Evolutionary conservation across 129 eudicot genomes (phyloP).

Genomic region (carrot (Daucus carota)): DNA sequence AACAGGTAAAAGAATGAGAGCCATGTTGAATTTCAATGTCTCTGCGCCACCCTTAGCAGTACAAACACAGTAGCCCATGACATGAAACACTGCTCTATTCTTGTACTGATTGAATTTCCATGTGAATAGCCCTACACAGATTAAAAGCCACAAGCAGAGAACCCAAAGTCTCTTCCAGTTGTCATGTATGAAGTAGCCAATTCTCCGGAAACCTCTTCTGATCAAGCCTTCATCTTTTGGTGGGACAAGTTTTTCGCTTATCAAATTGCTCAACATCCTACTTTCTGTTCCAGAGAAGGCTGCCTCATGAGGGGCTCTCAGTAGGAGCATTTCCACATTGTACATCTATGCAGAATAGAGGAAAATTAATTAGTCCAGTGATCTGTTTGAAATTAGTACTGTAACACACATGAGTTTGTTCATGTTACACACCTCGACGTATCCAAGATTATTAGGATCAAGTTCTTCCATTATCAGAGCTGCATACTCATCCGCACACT

Average conservation of each 20-base stretch:
- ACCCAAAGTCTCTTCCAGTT: conserved; percentile 62
- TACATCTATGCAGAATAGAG: conserved; percentile 25
- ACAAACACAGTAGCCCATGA: conserved; percentile 57
- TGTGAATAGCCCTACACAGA: conserved; percentile 37
- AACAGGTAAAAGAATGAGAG: conserved; percentile 52
- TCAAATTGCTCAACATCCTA: conserved; percentile 25
- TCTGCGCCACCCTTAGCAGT: conserved; percentile 65
- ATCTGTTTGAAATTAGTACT: neutral
- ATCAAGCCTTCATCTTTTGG: conserved; percentile 24
- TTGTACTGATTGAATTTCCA: conserved; percentile 58
- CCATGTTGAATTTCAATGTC: conserved; percentile 62
- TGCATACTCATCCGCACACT: conserved; percentile 56
- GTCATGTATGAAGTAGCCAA: conserved; percentile 41
- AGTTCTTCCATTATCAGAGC: conserved; percentile 70
- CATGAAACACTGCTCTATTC: conserved; percentile 39
- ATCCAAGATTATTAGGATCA: conserved; percentile 54
- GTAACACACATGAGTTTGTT: neutral
- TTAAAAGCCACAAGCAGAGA: conserved; percentile 40
- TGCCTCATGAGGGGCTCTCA: conserved; percentile 40
- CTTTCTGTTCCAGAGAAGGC: conserved; percentile 33
- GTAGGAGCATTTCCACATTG: conserved; percentile 44
- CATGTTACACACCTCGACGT: conserved; percentile 33
- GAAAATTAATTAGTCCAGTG: neutral
- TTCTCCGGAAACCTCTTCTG: conserved; percentile 22
- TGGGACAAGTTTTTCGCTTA: conserved; percentile 44